A percentile compares a stretch with the other conserved stretches of the same genome.
Evolutionary conservation across 257 asterid species (phyloP).

Genomic region (Solanum verrucosum): DNA sequence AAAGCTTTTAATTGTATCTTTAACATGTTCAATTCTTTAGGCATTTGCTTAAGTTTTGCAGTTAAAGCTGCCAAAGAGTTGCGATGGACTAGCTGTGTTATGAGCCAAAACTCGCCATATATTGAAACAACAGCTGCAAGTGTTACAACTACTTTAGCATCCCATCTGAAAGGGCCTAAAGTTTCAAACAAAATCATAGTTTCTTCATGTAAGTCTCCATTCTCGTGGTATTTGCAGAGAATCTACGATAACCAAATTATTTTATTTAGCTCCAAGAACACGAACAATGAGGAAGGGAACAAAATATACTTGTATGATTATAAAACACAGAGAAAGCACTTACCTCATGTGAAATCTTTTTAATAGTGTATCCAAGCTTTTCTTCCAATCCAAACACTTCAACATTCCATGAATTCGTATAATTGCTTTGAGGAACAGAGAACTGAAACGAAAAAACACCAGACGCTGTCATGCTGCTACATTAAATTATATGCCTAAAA

Average conservation of each 20-base stretch:
- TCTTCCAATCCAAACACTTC: slow-evolving; percentile 29
- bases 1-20: slow-evolving; percentile 36
- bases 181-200: slow-evolving; percentile 45
- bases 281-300: not conserved
- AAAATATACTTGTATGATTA: not conserved
- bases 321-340: not conserved
- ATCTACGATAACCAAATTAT: slow-evolving; percentile 27
- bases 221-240: slow-evolving; percentile 16
- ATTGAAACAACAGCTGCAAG: slow-evolving; percentile 39
- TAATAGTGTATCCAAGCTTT: slow-evolving; percentile 30
- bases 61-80: slow-evolving; percentile 34
- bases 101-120: slow-evolving; percentile 47
- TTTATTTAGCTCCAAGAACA: not conserved
- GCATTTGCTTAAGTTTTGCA: slow-evolving; percentile 32
- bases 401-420: not conserved
- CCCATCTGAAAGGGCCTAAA: slow-evolving; percentile 51
- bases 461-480: not conserved
- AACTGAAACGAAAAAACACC: slow-evolving; percentile 24
- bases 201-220: slow-evolving; percentile 31
- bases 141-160: slow-evolving; percentile 45
- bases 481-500: not conserved
- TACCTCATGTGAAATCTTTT: slow-evolving; percentile 55
- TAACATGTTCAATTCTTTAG: slow-evolving; percentile 10
- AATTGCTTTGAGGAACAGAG: slow-evolving; percentile 13
- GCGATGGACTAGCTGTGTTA: slow-evolving; percentile 25